Percentiles rank a stretch among this genome's conserved stretches.
phyloP scores from a whole-genome alignment of 805 yeast species.

The Cyberlindnera veronae region DNA sequence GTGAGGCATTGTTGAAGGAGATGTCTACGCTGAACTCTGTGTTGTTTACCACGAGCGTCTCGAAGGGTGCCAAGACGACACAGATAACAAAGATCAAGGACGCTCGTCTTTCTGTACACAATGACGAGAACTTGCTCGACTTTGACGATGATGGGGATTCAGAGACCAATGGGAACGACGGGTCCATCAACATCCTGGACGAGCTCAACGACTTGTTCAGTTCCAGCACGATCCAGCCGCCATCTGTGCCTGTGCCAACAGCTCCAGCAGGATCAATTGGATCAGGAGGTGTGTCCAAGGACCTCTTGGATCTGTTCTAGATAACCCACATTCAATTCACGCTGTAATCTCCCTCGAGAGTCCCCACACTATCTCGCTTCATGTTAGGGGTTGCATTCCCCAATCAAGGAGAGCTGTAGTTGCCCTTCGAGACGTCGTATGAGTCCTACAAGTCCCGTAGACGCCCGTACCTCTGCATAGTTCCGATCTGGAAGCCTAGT shows the following conservation, averaged over 20 bases:
- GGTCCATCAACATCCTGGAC: conserved; percentile 48
- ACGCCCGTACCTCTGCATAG: too few species aligned
- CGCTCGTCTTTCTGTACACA: conserved; percentile 69
- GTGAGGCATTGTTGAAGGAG: conserved; percentile 69
- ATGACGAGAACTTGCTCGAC: conserved; percentile 84
- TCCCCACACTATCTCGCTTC: too few species aligned
- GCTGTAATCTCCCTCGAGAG: too few species aligned
- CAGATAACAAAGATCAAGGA: conserved; percentile 68
- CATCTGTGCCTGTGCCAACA: neutral
- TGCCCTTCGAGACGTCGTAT: too few species aligned
- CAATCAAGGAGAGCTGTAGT: too few species aligned
- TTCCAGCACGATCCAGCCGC: conserved; percentile 35
- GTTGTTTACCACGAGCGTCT: conserved; percentile 73
- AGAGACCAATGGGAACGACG: conserved; percentile 10
- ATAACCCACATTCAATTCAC: too few species aligned
- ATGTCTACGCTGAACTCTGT: conserved; percentile 85
- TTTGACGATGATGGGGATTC: conserved; percentile 58
- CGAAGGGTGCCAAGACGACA: conserved; percentile 32
- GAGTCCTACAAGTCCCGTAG: too few species aligned
- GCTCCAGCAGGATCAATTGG: neutral
- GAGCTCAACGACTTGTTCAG: conserved; percentile 72
- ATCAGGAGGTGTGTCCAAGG: conserved; percentile 10
- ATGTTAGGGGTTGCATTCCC: too few species aligned
- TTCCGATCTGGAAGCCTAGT: too few species aligned
- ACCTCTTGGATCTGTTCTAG: conserved; percentile 23